Evolutionary conservation across 192 early-diverging fungal species (phyloP).

Genomic region (Mortierella claussenii): DNA sequence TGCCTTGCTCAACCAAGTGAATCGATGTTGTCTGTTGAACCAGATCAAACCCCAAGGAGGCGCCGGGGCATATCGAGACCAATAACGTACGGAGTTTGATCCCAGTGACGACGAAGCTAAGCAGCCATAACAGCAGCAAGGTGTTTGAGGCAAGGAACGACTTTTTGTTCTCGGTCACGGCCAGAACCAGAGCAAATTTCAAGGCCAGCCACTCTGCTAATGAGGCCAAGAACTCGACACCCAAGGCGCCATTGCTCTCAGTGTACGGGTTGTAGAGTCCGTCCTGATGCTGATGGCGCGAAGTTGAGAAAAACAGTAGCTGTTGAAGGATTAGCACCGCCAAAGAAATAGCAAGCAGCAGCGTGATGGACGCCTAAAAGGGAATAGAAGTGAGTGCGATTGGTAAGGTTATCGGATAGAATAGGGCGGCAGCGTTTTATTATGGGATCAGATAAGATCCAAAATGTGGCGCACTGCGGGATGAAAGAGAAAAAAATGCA

Average conservation of each 20-base stretch:
- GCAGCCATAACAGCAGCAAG: constrained; percentile 69
- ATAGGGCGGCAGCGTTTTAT: neutral
- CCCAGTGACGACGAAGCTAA: constrained; percentile 16
- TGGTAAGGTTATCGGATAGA: neutral
- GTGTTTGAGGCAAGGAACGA: constrained; percentile 54
- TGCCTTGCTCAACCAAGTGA: constrained; percentile 24
- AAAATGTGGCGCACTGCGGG: neutral
- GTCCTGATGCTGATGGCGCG: neutral
- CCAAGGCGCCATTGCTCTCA: neutral
- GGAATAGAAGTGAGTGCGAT: neutral
- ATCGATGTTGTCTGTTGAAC: neutral
- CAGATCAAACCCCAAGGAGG: neutral
- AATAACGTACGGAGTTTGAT: constrained; percentile 59
- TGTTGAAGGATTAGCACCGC: neutral
- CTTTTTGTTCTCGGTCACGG: constrained; percentile 60
- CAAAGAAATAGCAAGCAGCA: neutral
- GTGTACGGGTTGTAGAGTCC: neutral
- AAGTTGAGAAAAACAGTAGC: neutral
- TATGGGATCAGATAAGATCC: neutral
- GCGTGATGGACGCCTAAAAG: neutral
- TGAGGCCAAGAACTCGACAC: constrained; percentile 21
- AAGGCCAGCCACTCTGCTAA: constrained; percentile 4
- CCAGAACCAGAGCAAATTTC: constrained; percentile 51
- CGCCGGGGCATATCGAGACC: constrained; percentile 36
- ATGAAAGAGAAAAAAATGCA: neutral